phyloP scores from a whole-genome alignment of 78 protist species.

The Dictyostelium citrinum region DNA sequence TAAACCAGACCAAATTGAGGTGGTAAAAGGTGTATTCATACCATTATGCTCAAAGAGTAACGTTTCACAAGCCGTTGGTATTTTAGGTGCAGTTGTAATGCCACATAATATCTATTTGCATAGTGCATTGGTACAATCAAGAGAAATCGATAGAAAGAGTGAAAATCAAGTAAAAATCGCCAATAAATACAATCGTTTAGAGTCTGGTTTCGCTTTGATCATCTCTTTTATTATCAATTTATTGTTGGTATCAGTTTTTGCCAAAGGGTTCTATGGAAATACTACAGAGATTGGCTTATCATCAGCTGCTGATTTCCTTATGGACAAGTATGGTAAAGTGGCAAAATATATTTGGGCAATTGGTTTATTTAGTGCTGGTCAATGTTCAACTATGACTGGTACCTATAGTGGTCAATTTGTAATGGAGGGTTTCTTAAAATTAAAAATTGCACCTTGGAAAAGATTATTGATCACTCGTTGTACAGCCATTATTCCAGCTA shows the following conservation, averaged over 20 bases:
- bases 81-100: conserved; percentile 91
- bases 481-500: conserved; percentile 87
- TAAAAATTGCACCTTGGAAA: conserved; percentile 81
- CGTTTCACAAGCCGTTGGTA: conserved; percentile 80
- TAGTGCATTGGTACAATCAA: conserved; percentile 84
- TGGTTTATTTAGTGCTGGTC: conserved; percentile 90
- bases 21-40: conserved; percentile 36
- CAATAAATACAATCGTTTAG: conserved; percentile 82
- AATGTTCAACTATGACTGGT: conserved; percentile 91
- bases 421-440: conserved; percentile 89
- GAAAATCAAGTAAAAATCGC: conserved; percentile 46
- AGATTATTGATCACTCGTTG: conserved; percentile 85
- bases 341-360: conserved; percentile 87
- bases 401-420: conserved; percentile 91
- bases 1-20: conserved; percentile 50
- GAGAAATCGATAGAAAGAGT: conserved; percentile 21
- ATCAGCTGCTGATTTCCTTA: conserved; percentile 52
- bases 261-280: conserved; percentile 23
- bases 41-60: conserved; percentile 6
- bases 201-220: conserved; percentile 66
- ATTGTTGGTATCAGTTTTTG: conserved; percentile 82
- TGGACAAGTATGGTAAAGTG: conserved; percentile 63
- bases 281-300: conserved; percentile 53
- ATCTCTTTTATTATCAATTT: conserved; percentile 86
- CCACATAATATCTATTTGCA: conserved; percentile 92